Evolutionary conservation across 2,329 filamentous ascomycete species (phyloP), one percentile per base, ranked within the genome.

Genomic region (Fusarium udum): DNA sequence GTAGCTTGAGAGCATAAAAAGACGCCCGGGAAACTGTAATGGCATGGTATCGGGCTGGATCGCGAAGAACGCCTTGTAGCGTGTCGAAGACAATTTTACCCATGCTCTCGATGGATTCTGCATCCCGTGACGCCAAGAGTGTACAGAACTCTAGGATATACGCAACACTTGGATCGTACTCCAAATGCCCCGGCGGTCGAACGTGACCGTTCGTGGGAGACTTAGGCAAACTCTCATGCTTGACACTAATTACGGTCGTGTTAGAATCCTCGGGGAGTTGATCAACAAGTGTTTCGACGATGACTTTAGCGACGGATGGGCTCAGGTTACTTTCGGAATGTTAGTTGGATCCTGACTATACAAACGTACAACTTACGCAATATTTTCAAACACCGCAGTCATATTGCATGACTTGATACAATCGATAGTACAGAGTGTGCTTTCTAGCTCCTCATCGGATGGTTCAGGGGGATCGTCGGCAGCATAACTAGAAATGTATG

Each of bases 401-500:
- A 98, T 92, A 62, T 92, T 91, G 80, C 96, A 99, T 49, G 94
- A 92, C 75, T 93, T 95, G 46, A 99, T 91, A 78, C 95, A 99
- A 80, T 98, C 96, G 6, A 98, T 93, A 2, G 96, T 95, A 80
- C 93, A 96, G 15, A 99, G 86, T 0, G 96, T 98, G 79, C 96
- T 97, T 78, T 99, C 96, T 36, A 99, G 87, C 81, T 99, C 96
- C 80, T 98, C 95, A 73, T 98, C 95, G 3, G 96, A 98, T 6
- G 96, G 96, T 83, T 99, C 96, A 0, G 96, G 96, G 18, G 96
- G 96, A 79, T 99, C 96, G 81, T 98, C 96, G 16, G 96, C 97
- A 46, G 97, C 96, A 80, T 99, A 98, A 81, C 95, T 98, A n/a
- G 95, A 97, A 37, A 99, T 95, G 78, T 98, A 99, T 10, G 93